Conservation (phyloP, 352 stramenopile genomes). For the Phytophthora pini region DNA sequence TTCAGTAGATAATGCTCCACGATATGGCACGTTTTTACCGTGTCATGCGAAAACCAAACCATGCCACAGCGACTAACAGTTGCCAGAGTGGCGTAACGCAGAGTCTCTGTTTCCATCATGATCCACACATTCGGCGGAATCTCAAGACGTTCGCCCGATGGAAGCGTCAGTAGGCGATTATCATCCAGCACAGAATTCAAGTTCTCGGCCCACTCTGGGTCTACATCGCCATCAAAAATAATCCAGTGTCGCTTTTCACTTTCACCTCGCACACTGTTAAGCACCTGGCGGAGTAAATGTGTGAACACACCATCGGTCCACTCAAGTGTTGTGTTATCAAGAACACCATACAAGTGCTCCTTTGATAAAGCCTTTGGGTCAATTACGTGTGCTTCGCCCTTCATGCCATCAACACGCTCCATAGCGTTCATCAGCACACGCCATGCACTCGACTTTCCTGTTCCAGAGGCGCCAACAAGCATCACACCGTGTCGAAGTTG, state of each 20-base stretch:
- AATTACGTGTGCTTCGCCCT: slow-evolving; percentile 98
- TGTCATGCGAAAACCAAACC: slow-evolving; percentile 99
- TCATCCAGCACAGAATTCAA: slow-evolving; percentile 99
- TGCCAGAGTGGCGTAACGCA: slow-evolving; percentile 98
- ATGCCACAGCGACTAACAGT: slow-evolving; percentile 99
- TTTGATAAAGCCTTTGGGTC: slow-evolving; percentile 99
- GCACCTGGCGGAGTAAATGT: slow-evolving; percentile 94
- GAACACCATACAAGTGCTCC: slow-evolving; percentile 97
- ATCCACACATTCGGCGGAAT: slow-evolving; percentile 99
- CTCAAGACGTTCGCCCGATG: slow-evolving; percentile 97
- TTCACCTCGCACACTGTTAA: slow-evolving; percentile 98
- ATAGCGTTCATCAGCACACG: slow-evolving; percentile 94
- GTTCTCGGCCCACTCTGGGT: slow-evolving; percentile 99
- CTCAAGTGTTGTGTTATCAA: slow-evolving; percentile 99
- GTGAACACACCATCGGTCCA: slow-evolving; percentile 99
- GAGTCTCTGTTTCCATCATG: slow-evolving; percentile 99
- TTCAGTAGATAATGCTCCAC: slow-evolving; percentile 85
- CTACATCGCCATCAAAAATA: slow-evolving; percentile 99
- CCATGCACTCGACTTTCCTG: slow-evolving; percentile 97
- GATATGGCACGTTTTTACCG: slow-evolving; percentile 94
- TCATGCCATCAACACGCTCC: slow-evolving; percentile 95
- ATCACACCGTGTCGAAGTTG: slow-evolving; percentile 99
- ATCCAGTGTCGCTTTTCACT: slow-evolving; percentile 98
- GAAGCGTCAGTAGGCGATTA: slow-evolving; percentile 99
- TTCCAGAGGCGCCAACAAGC: slow-evolving; percentile 97